Conservation (phyloP, 2,329 filamentous ascomycete species). For the Calonectria hawksworthii region DNA sequence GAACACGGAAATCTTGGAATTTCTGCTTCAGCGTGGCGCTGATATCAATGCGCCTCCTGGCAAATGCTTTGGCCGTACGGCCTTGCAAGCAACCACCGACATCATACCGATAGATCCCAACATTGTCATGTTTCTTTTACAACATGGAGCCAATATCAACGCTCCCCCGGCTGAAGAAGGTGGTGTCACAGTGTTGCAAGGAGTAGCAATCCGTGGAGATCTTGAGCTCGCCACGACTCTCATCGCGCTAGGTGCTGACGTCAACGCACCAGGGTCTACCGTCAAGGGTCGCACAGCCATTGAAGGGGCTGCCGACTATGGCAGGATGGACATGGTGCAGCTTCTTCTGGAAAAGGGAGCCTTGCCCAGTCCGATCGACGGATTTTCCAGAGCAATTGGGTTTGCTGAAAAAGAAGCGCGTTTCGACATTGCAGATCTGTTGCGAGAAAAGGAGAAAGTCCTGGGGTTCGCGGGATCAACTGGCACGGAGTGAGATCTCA, state of each 20-base stretch:
- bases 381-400: constrained; percentile 12
- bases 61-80: neutral
- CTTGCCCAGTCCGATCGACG: neutral
- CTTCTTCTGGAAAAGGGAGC: constrained; percentile 18
- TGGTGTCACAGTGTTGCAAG: constrained; percentile 23
- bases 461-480: neutral
- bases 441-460: neutral
- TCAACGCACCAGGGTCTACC: neutral
- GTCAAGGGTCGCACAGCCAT: constrained; percentile 19
- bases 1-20: neutral
- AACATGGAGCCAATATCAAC: constrained; percentile 11
- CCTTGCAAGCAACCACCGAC: constrained; percentile 10
- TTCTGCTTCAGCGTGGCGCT: neutral
- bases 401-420: neutral
- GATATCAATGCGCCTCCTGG: constrained; percentile 12
- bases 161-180: neutral
- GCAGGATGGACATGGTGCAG: constrained; percentile 24
- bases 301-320: constrained; percentile 28
- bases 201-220: constrained; percentile 18
- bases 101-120: neutral
- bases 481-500: neutral
- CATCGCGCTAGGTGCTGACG: neutral
- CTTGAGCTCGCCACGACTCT: constrained; percentile 14
- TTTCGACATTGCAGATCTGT: constrained; percentile 6
- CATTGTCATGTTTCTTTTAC: constrained; percentile 2